These are phyloP conservation scores for Rubia peregrina DNA, from an alignment of 305 asterid species.

Conservation along the genomic window DNA sequence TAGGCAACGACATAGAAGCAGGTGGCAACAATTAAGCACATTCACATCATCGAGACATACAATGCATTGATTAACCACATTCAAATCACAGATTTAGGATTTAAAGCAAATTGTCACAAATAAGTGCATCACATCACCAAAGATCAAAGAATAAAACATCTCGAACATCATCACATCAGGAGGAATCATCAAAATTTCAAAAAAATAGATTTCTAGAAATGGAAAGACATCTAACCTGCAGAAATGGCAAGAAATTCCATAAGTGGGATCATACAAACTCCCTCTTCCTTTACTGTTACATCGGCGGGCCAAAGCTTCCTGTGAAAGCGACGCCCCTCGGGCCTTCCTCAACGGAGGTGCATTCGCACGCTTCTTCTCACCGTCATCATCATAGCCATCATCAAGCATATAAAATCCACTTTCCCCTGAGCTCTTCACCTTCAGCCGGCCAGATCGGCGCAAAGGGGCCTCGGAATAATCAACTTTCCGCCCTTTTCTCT, in stretches of 20 bases:
- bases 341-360: conserved; percentile 27
- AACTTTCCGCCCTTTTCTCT: conserved; percentile 33
- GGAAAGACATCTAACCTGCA: conserved; percentile 52
- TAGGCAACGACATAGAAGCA: neutral
- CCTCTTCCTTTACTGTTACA: conserved; percentile 64
- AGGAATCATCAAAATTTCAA: neutral
- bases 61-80: neutral
- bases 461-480: conserved; percentile 43
- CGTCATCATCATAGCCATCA: conserved; percentile 21
- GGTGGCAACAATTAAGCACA: neutral
- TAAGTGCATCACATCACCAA: neutral
- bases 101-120: neutral
- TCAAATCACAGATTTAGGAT: neutral
- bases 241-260: conserved; percentile 82
- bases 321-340: conserved; percentile 23
- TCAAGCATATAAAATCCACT: conserved; percentile 22
- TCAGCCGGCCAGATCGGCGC: conserved; percentile 44
- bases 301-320: conserved; percentile 45
- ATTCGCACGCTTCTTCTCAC: conserved; percentile 23
- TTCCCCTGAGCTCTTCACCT: conserved; percentile 24
- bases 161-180: neutral
- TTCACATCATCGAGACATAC: neutral
- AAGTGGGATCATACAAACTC: conserved; percentile 57
- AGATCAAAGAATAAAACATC: neutral
- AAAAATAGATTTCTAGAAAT: neutral